Evolutionary conservation across 257 asterid species (phyloP), one percentile per base, ranked within the genome.

Genomic region (Nicotiana undulata): DNA sequence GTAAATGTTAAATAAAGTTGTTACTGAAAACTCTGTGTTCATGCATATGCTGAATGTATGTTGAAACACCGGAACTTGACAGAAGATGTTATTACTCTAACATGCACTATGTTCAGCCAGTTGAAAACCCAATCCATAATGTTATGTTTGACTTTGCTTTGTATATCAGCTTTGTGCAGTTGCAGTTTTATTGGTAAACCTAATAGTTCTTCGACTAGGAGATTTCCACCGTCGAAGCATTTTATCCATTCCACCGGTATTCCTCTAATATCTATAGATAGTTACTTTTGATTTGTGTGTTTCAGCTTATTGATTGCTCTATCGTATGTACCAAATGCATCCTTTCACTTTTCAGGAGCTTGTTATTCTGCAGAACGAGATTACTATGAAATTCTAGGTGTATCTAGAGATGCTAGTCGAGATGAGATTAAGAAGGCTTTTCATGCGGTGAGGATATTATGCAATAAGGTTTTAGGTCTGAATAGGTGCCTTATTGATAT

Each of bases 351-450:
- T 6, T 68, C 85, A 95, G 99, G 95, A 76, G 80, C 82, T 79
- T 75, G 84, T 81, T 84, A 58, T 76, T 87, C 92, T 22, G 75
- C 70, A 20, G 84, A 88, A 32, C 90, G 86, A 63, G 96, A 91
- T 87, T 88, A 88, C 84, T 95, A 95, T 85, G 96, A 89, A 82
- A 85, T 90, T 79, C 97, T 95, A 63, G 99, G 97, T 4, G 82
- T 95, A 79, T 84, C 99, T 46, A 85, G 82, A 60, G 89, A 90
- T 84, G 91, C 99, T 79, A 88, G 81, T 68, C 84, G 76, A 17
- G 92, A 92, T 81, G 98, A 93, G 87, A 95, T 95, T 76, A 95
- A 95, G 88, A 93, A 89, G 90, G 97, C 97, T 81, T 95, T 87
- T 84, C 98, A 88, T 79, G 89, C 78, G 74, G 99, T 95, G 83